phyloP scores from a whole-genome alignment of 2,329 filamentous ascomycete genomes.

The Cercospora sojina region DNA sequence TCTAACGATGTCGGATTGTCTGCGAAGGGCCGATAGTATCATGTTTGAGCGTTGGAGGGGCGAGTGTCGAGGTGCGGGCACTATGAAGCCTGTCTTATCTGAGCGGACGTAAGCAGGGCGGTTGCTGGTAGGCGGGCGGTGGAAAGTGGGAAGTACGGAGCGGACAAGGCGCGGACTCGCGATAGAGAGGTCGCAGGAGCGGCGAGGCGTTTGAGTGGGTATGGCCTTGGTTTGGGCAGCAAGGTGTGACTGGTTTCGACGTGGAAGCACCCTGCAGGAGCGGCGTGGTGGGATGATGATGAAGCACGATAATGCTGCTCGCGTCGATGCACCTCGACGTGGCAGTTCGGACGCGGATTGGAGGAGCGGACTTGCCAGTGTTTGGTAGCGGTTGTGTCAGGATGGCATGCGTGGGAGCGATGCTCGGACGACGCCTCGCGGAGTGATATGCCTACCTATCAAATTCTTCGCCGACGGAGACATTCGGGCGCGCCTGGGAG shows the following conservation, averaged over 20 bases:
- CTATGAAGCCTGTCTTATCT: constrained; percentile 20
- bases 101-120: neutral
- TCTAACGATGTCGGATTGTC: constrained; percentile 34
- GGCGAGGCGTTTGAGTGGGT: neutral
- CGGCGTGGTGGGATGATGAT: neutral
- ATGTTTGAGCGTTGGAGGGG: constrained; percentile 27
- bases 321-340: constrained; percentile 3
- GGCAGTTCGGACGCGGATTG: constrained; percentile 1
- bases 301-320: neutral
- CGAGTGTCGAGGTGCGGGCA: neutral
- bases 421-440: neutral
- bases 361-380: neutral
- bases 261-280: constrained; percentile 12
- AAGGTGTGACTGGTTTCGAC: constrained; percentile 8
- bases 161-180: constrained; percentile 2
- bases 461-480: constrained; percentile 7
- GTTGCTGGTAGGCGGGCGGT: constrained; percentile 1
- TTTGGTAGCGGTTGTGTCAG: constrained; percentile 2
- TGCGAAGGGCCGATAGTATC: constrained; percentile 31
- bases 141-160: constrained; percentile 12
- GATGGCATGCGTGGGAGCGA: neutral
- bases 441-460: neutral
- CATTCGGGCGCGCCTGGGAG: constrained; percentile 2
- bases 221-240: constrained; percentile 2
- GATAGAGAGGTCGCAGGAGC: neutral